Conservation (phyloP, 331 rosid species). For the Rhamnella rubrinervis region DNA sequence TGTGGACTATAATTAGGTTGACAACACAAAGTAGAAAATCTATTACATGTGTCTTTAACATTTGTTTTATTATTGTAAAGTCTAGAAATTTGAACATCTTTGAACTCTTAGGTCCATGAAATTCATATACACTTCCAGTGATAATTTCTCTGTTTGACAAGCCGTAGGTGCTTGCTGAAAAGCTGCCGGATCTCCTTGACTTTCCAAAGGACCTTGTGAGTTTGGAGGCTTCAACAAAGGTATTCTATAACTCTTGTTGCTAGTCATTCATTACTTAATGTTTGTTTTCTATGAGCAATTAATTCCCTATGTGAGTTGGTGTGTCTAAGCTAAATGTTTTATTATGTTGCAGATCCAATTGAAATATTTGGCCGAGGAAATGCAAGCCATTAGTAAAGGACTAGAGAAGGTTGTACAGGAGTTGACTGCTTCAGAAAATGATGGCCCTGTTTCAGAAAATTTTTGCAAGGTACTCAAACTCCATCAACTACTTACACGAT, state of each 20-base stretch:
- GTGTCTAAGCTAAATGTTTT: too few relatives aligned
- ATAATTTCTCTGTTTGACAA: slow-evolving; percentile 31
- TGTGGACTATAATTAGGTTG: too few relatives aligned
- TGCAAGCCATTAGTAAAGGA: slow-evolving; percentile 97
- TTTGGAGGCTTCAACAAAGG: slow-evolving; percentile 90
- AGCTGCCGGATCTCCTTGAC: slow-evolving; percentile 87
- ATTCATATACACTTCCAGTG: not conserved
- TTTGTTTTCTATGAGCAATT: too few relatives aligned
- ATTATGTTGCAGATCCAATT: slow-evolving; percentile 73
- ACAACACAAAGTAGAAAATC: not conserved
- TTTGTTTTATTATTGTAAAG: not conserved
- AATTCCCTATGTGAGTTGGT: too few relatives aligned
- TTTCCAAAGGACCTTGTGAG: slow-evolving; percentile 64
- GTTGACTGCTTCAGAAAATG: slow-evolving; percentile 82
- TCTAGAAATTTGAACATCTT: slow-evolving; percentile 7
- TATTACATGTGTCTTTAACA: not conserved
- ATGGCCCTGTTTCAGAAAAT: slow-evolving; percentile 69
- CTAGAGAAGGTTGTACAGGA: slow-evolving; percentile 94
- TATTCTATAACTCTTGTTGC: slow-evolving; percentile 8
- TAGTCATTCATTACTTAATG: too few relatives aligned
- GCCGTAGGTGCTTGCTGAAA: slow-evolving; percentile 80
- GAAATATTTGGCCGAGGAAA: slow-evolving; percentile 97
- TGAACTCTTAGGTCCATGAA: slow-evolving; percentile 4
- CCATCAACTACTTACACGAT: not conserved
- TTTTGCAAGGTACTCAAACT: slow-evolving; percentile 73